These are phyloP conservation scores for Brettanomyces sp. DNA, from an alignment of 805 yeast genomes.

Conservation along the genomic window DNA sequence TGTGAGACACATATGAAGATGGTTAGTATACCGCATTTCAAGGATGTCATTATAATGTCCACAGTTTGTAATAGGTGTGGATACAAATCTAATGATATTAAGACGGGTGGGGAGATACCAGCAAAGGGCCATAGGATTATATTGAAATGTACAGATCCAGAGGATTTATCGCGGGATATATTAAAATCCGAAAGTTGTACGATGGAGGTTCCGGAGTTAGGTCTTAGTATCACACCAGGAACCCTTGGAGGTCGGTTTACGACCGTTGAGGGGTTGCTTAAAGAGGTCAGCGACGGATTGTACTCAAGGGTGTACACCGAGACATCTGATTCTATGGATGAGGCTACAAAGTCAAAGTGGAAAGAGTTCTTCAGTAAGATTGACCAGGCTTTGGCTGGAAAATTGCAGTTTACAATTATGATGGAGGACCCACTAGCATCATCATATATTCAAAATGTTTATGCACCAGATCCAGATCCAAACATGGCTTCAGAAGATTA, in stretches of 20 bases:
- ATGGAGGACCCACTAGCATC: slow-evolving; percentile 96
- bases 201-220: slow-evolving; percentile 74
- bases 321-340: slow-evolving; percentile 88
- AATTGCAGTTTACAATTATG: slow-evolving; percentile 67
- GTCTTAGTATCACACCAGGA: slow-evolving; percentile 87
- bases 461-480: slow-evolving; percentile 97
- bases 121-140: slow-evolving; percentile 68
- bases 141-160: slow-evolving; percentile 74
- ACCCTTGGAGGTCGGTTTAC: slow-evolving; percentile 98
- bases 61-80: slow-evolving; percentile 91
- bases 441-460: slow-evolving; percentile 93
- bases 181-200: slow-evolving; percentile 93
- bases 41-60: slow-evolving; percentile 94
- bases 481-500: slow-evolving; percentile 87
- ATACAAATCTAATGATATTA: slow-evolving; percentile 92
- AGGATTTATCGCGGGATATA: slow-evolving; percentile 89
- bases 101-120: slow-evolving; percentile 97
- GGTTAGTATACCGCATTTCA: slow-evolving; percentile 94
- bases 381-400: slow-evolving; percentile 74
- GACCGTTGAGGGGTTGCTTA: slow-evolving; percentile 85
- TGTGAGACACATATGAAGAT: slow-evolving; percentile 95
- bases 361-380: slow-evolving; percentile 61
- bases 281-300: slow-evolving; percentile 85
- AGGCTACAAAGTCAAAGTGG: slow-evolving; percentile 75
- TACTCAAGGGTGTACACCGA: slow-evolving; percentile 75